Conservation (phyloP, 192 early-diverging fungal genomes). For the Podila horticola region DNA sequence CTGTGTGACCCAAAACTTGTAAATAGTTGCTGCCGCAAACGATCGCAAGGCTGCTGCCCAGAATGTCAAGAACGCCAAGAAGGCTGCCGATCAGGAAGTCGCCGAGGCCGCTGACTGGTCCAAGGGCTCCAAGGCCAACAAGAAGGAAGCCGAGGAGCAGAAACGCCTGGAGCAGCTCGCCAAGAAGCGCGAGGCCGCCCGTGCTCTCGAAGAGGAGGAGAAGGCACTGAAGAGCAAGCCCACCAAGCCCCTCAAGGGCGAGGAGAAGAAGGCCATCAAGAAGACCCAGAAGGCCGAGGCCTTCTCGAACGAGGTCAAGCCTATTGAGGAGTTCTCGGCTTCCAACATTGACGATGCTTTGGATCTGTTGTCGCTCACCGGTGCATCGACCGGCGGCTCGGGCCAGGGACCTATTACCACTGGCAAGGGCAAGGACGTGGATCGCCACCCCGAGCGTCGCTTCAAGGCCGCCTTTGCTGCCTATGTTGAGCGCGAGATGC, state of each 20-base stretch:
- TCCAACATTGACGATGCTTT: constrained; percentile 89
- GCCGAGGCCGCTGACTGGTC: constrained; percentile 71
- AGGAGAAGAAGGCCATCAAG: constrained; percentile 70
- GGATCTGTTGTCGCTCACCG: constrained; percentile 67
- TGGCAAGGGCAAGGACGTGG: constrained; percentile 66
- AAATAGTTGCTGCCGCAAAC: constrained; percentile 71
- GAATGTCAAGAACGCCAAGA: constrained; percentile 66
- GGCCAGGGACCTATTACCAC: constrained; percentile 30
- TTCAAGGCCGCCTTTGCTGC: constrained; percentile 79
- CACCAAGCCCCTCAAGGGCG: constrained; percentile 53
- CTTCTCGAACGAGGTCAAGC: constrained; percentile 51
- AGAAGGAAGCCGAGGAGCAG: constrained; percentile 69
- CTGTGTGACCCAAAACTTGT: background rate
- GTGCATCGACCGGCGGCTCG: constrained; percentile 15
- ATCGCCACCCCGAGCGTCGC: constrained; percentile 91
- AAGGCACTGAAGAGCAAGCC: constrained; percentile 60
- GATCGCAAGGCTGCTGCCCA: constrained; percentile 78
- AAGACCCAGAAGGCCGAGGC: constrained; percentile 61
- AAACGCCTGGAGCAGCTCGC: constrained; percentile 62
- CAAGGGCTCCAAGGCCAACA: constrained; percentile 73
- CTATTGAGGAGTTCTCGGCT: constrained; percentile 79
- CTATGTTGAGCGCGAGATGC: constrained; percentile 78
- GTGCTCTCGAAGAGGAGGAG: constrained; percentile 69
- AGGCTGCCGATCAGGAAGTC: constrained; percentile 63
- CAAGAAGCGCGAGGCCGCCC: constrained; percentile 63